Conservation (phyloP, 148 eudicot genomes). For the Tetragonia tetragonoides region DNA sequence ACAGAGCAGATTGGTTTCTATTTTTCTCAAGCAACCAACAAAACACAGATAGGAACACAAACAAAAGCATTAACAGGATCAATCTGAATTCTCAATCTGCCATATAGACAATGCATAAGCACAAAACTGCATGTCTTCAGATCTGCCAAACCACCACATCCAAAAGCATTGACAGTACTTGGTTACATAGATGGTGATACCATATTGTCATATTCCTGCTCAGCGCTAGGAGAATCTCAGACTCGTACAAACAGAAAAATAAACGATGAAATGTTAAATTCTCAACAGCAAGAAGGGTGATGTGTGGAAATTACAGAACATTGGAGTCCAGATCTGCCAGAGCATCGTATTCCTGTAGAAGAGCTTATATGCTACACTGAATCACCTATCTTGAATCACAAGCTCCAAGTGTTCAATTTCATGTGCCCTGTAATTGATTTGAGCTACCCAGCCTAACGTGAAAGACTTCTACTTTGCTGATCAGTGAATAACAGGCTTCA, state of each 20-base stretch:
- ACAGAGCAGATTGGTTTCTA: too few species aligned
- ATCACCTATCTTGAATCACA: conserved; percentile 7
- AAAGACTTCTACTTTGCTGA: not conserved
- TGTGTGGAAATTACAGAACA: not conserved
- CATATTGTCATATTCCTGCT: not conserved
- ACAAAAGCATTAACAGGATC: not conserved
- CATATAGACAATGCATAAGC: too few species aligned
- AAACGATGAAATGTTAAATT: not conserved
- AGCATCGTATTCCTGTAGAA: not conserved
- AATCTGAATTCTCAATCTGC: too few species aligned
- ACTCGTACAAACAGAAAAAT: not conserved
- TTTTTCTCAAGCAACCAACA: not conserved
- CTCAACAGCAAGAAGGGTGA: not conserved
- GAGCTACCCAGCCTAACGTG: not conserved
- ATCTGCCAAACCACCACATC: not conserved
- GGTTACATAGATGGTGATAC: not conserved
- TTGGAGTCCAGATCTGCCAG: not conserved
- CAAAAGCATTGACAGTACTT: not conserved
- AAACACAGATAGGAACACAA: not conserved
- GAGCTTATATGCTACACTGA: conserved; percentile 14
- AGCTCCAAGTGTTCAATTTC: not conserved
- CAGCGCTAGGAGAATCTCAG: not conserved
- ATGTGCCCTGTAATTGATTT: conserved; percentile 6
- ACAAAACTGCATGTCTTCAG: not conserved
- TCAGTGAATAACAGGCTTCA: conserved; percentile 79